Evolutionary conservation across 306 rosid species (phyloP).

Genomic region (Myrica gale): DNA sequence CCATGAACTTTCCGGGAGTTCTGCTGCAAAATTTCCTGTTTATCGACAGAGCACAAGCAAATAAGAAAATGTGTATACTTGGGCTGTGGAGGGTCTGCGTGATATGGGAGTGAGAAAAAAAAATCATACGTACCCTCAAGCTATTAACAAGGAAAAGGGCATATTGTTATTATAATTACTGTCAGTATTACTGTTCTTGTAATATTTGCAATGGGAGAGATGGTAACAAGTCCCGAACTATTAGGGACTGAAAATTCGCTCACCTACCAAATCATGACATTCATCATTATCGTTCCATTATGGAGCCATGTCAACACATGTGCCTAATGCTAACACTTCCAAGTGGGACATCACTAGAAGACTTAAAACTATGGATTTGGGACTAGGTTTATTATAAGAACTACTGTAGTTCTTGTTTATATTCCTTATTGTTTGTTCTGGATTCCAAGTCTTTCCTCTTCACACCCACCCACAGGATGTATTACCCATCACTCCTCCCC

Average conservation of each 20-base stretch:
- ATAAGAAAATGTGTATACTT: background rate
- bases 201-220: background rate
- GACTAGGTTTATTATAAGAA: too few relatives aligned
- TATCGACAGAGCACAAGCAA: background rate
- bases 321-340: too few relatives aligned
- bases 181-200: background rate
- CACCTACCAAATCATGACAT: background rate
- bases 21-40: conserved; percentile 6
- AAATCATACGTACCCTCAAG: too few relatives aligned
- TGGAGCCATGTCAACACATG: background rate
- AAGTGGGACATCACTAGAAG: too few relatives aligned
- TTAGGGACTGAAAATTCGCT: background rate
- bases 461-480: background rate
- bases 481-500: background rate
- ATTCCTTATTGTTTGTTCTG: too few relatives aligned
- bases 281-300: background rate
- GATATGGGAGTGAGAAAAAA: too few relatives aligned
- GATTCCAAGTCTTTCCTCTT: conserved; percentile 1
- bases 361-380: too few relatives aligned
- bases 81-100: too few relatives aligned
- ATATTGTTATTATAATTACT: background rate
- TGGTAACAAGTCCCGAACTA: background rate
- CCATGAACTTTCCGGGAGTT: conserved; percentile 2
- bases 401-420: too few relatives aligned
- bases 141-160: too few relatives aligned